Evolutionary conservation across 345 rosid genomes (phyloP), one percentile per base, ranked within the genome.

Genomic region (Pelargonium nanum): DNA sequence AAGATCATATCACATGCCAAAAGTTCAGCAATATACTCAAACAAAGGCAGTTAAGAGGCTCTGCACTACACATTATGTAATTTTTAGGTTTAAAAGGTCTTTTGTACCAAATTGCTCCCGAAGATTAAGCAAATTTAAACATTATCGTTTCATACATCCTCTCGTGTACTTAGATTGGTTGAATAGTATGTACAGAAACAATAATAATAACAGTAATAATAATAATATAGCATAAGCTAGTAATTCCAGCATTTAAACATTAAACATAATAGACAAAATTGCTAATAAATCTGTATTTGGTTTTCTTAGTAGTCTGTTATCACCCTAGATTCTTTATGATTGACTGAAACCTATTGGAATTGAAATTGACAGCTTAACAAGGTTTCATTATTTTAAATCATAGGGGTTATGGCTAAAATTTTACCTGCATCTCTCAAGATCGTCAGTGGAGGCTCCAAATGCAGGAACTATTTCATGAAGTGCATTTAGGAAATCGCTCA

Each of bases 391-490:
- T n/a, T n/a, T 12, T 40, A 17, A 48, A 26, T 23, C 63, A 25
- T 2, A 59, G 44, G 13, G 19, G 28, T 59, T 65, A 24, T 13
- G 53, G 56, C 59, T 62, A 22, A 34, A 65, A 50, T 40, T 52
- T 61, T 76, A 90, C 97, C 99, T 94, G 96, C 93, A 83, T 44
- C 87, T 81, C 76, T 91, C 91, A 63, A 90, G 89, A 68, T 94
- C 99, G 74, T 94, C 95, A 30, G 91, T 88, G 61, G 99, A 94
- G 17, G 96, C 99, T 72, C 99, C 97, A 61, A 94, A 94, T 60
- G 97, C 99, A 60, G 99, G 97, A 68, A 74, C 61, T 59, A 94
- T 65, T 74, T 94, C 99, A 10, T 72, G 70, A 30, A 88, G 77
- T 34, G 97, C 99, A 50, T 80, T 79, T 62, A 86, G 69, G 73